A percentile compares a stretch with the other conserved stretches of the same genome.
phyloP scores from a whole-genome alignment of 208 protist species.

The Leishmania martiniquensis region DNA sequence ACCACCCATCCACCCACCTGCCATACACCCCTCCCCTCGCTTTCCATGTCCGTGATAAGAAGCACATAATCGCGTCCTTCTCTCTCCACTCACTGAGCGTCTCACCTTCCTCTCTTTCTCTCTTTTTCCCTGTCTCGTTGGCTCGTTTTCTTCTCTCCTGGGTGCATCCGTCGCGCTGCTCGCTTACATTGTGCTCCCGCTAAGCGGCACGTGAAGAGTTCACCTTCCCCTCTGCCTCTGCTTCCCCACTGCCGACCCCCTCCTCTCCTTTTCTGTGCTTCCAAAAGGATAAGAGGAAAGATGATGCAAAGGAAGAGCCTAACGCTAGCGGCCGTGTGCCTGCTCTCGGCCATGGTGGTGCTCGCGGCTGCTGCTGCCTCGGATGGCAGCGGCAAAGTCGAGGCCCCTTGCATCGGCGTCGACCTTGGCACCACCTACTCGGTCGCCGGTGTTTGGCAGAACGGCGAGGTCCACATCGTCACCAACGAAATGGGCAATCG shows the following conservation, averaged over 20 bases:
- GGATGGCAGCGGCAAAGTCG: conserved; percentile 75
- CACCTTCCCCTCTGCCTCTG: neutral
- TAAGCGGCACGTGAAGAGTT: conserved; percentile 3
- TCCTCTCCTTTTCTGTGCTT: neutral
- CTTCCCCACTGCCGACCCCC: neutral
- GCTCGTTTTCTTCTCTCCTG: neutral
- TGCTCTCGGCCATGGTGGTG: conserved; percentile 25
- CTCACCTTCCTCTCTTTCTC: neutral
- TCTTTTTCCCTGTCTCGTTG: neutral
- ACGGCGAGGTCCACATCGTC: conserved; percentile 93
- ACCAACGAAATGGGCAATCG: conserved; percentile 93
- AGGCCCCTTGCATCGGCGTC: conserved; percentile 92
- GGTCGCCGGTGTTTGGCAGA: conserved; percentile 97
- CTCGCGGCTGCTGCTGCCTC: conserved; percentile 44
- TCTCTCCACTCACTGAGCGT: neutral
- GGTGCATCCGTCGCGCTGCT: neutral
- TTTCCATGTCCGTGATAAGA: neutral
- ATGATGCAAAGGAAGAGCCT: conserved; percentile 19
- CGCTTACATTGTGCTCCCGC: conserved; percentile 9
- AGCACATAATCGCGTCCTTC: neutral
- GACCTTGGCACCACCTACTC: conserved; percentile 97
- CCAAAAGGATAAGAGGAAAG: neutral
- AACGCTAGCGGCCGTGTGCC: conserved; percentile 25
- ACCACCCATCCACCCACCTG: no score
- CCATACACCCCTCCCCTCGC: neutral